Base-by-base conservation (phyloP, 768 basidiomycete species). In the Boletus sp. region DNA sequence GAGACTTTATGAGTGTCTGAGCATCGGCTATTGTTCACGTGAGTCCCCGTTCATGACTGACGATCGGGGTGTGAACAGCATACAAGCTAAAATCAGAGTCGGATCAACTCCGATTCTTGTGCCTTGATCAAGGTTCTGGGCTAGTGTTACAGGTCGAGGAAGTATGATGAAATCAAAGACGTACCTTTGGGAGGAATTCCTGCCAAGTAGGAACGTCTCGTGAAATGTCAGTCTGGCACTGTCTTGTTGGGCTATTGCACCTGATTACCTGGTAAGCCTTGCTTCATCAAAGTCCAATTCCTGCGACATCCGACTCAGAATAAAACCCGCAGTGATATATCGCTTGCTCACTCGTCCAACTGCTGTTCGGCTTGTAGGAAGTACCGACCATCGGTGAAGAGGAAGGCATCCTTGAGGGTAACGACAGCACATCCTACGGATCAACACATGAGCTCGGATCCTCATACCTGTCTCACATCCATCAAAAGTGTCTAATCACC, bases 381-480 rank as follows among this genome's bases (percentile, higher is more conserved):
- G 66, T 99, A 99, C 42, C 96, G 75, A 4, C 96, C 97, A 74
- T 99, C 96, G 3, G 96, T 98, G 74, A 96, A 98, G 46, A 97
- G 77, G 57, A 78, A 84, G 0, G 94, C 95, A 5, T 83, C 75
- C 29, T 85, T 75, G 44, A 73, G 65, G 0, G 90, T 90, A 23
- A 96, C 76, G 40, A 95, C 68, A 3, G 92, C 94, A 55, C 83
- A 88, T 42, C 91, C 90, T 87, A 59, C 21, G 30, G 5, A 53
- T 42, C n/a, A 23, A 23, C 7, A 23, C n/a, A 49, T 64, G 48
- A 66, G 55, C 8, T 17, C 30, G 10, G 3, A 37, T 37, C 11
- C 17, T 35, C 30, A 23, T 23, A 10, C 34, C 17, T 21, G 27
- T 53, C 27, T 29, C 27, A 29, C 29, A 11, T 38, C 25, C 8